phyloP scores from a whole-genome alignment of 805 yeast species.

The Danielia reshetovae region DNA sequence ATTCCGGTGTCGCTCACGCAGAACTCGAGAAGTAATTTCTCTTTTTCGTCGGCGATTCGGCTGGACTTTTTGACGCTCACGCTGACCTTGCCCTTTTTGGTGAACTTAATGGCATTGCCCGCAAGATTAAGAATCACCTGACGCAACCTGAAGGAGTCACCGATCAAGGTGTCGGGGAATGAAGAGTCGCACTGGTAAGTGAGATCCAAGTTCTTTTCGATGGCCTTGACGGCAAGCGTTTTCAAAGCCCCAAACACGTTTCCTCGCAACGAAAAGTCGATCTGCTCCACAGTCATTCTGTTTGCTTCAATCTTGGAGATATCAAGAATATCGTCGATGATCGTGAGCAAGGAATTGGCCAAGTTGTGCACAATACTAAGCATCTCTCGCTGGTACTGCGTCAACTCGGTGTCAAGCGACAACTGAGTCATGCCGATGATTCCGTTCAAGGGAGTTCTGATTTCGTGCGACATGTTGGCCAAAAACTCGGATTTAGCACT shows the following conservation, averaged over 20 bases:
- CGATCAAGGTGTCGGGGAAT: conserved; percentile 81
- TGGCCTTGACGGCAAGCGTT: conserved; percentile 85
- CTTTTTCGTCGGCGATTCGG: conserved; percentile 28
- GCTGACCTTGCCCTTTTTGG: conserved; percentile 77
- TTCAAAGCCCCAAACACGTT: conserved; percentile 88
- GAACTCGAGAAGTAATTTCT: conserved; percentile 61
- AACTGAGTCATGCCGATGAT: conserved; percentile 90
- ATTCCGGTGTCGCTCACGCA: conserved; percentile 90
- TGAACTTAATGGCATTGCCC: conserved; percentile 87
- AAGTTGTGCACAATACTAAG: conserved; percentile 82
- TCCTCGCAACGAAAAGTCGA: conserved; percentile 80
- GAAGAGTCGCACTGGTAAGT: conserved; percentile 80
- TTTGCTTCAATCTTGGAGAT: conserved; percentile 92
- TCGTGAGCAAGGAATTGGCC: conserved; percentile 80
- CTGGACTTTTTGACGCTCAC: conserved; percentile 61
- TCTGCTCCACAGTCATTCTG: conserved; percentile 88
- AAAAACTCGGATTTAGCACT: conserved; percentile 85
- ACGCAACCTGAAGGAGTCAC: conserved; percentile 83
- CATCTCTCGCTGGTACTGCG: conserved; percentile 92
- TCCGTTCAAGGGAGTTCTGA: conserved; percentile 91
- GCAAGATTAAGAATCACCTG: conserved; percentile 84
- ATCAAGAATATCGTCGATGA: conserved; percentile 86
- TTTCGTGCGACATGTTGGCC: conserved; percentile 82
- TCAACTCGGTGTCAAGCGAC: conserved; percentile 81
- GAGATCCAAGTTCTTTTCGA: conserved; percentile 77